phyloP scores from a whole-genome alignment of 2,329 filamentous ascomycete genomes.

The Penicillium decumbens region DNA sequence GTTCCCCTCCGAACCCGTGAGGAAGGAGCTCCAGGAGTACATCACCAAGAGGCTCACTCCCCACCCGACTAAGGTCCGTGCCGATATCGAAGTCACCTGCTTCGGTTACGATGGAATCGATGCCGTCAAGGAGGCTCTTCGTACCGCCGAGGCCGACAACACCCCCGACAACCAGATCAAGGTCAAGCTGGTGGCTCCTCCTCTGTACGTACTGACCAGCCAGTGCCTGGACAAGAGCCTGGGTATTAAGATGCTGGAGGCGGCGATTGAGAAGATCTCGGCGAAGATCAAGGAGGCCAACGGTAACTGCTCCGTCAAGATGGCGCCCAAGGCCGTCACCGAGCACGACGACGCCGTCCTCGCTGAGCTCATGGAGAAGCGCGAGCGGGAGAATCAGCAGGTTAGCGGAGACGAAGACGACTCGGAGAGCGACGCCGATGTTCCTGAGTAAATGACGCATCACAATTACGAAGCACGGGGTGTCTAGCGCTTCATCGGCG shows the following conservation, averaged over 20 bases:
- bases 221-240: conserved; percentile 89
- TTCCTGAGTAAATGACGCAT: conserved; percentile 46
- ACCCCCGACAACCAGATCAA: conserved; percentile 91
- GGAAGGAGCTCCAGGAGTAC: conserved; percentile 87
- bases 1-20: conserved; percentile 80
- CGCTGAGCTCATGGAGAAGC: conserved; percentile 98
- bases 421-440: conserved; percentile 90
- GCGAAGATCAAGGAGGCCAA: conserved; percentile 71
- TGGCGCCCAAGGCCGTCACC: conserved; percentile 98
- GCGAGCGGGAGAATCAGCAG: conserved; percentile 94
- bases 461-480: conserved; percentile 10
- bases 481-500: conserved; percentile 14
- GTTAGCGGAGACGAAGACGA: conserved; percentile 96
- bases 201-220: conserved; percentile 91
- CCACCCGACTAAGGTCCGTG: conserved; percentile 97
- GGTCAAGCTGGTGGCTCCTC: conserved; percentile 96
- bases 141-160: conserved; percentile 88
- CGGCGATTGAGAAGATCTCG: conserved; percentile 83
- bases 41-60: conserved; percentile 96
- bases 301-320: conserved; percentile 83
- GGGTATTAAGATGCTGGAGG: conserved; percentile 79
- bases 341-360: conserved; percentile 97
- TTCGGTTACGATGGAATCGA: conserved; percentile 98
- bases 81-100: conserved; percentile 94
- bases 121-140: conserved; percentile 88